Base-by-base conservation (phyloP, 352 stramenopile species). In the Thalassiosira hispida region DNA sequence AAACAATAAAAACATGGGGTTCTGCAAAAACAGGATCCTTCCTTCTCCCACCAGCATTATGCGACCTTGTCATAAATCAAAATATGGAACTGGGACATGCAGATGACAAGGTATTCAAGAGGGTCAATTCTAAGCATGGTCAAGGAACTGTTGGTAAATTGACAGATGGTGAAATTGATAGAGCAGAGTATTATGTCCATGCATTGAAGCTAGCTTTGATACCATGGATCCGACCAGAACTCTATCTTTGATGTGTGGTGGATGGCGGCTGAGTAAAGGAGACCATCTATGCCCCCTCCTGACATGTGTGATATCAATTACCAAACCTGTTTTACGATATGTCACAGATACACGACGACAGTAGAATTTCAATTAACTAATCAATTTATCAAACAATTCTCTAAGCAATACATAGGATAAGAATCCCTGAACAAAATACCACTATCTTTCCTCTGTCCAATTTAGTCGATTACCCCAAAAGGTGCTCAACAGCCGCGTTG, bases 51-150 rank as follows among this genome's bases (percentile, higher is more conserved):
- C 73, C 79, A 7, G 51, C 40, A n/a, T 59, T 96, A 9, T 70
- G 66, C 20, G 66, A 86, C 23, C 63, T 95, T 33, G 75, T 95
- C 16, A 49, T 86, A 12, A 49, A 91, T 42, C 35, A 88, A 59
- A 82, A 83, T 18, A 93, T 96, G 81, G 92, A 96, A 85, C 55
- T 96, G 7, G 92, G 92, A 60, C 72, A 92, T 73, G 92, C 91
- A 0, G 91, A 95, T 81, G 91, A 95, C 73, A 66, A 87, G 42
- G 73, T 96, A 25, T 94, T 94, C 79, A 51, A 79, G 31, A 73
- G 84, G 23, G 76, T 74, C 0, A 94, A 94, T 77, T 90, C 79
- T 3, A 95, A 95, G 60, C 85, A 94, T 63, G 87, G 88, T 51
- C 77, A 57, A 18, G 92, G 92, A 7, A 94, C 88, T 29, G 87